Conservation (phyloP, 345 rosid genomes). For the Sapria himalayana region DNA sequence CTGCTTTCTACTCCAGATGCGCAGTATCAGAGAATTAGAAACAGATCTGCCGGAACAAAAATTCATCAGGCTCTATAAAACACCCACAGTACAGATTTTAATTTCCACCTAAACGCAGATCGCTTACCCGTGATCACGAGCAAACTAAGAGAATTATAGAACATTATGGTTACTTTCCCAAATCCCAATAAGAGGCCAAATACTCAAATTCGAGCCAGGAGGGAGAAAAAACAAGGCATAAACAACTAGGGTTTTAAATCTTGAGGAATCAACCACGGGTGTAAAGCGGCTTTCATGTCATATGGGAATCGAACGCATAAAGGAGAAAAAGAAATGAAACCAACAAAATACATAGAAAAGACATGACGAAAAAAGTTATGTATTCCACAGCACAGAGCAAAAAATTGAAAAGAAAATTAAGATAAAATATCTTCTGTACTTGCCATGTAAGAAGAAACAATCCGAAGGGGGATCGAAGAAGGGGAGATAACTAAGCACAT, state of each 20-base stretch:
- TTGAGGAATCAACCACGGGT: slow-evolving; percentile 12
- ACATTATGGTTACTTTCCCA: slow-evolving; percentile 7
- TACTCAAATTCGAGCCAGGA: slow-evolving; percentile 5
- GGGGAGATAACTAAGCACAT: slow-evolving; percentile 8
- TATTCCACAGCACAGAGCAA: slow-evolving; percentile 20
- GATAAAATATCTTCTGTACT: slow-evolving; percentile 19
- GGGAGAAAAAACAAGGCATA: not conserved
- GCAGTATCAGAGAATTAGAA: slow-evolving; percentile 9
- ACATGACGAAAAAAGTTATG: slow-evolving; percentile 13
- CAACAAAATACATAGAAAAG: slow-evolving; percentile 4
- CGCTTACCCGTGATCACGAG: slow-evolving; percentile 14
- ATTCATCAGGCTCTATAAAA: not conserved
- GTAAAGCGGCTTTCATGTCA: slow-evolving; percentile 24
- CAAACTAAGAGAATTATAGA: slow-evolving; percentile 7
- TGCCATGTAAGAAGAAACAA: slow-evolving; percentile 17
- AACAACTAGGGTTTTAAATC: slow-evolving; percentile 15
- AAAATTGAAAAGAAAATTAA: slow-evolving; percentile 6
- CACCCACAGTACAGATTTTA: slow-evolving; percentile 1
- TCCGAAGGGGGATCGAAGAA: slow-evolving; percentile 11
- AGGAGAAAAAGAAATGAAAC: slow-evolving; percentile 8
- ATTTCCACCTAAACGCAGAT: slow-evolving; percentile 17
- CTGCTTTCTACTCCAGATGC: slow-evolving; percentile 18
- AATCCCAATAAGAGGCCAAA: not conserved
- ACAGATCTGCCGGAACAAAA: slow-evolving; percentile 39
- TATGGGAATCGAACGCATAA: slow-evolving; percentile 12